Evolutionary conservation across 2,329 filamentous ascomycete species (phyloP).

Genomic region (Xylaria arbuscula): DNA sequence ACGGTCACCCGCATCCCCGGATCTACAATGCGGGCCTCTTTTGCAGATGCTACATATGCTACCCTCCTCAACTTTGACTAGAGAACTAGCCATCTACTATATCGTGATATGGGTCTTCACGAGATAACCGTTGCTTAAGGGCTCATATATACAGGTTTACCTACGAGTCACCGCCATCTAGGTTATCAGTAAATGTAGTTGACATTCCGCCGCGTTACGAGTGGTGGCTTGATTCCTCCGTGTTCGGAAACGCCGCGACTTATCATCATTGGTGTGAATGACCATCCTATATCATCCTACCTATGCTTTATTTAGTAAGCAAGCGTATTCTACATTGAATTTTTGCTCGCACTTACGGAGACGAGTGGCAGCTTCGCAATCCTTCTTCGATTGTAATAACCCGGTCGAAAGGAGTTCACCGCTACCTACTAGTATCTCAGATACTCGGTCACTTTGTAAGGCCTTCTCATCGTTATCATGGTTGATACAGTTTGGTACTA

Average conservation of each 20-base stretch:
- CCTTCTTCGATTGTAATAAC: not conserved
- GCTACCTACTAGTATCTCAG: not conserved
- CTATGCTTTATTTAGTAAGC: not conserved
- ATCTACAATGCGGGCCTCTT: slow-evolving; percentile 24
- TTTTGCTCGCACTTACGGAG: not conserved
- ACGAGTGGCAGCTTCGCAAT: not conserved
- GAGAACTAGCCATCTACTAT: slow-evolving; percentile 5
- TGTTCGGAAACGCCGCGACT: not conserved
- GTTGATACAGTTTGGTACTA: not conserved
- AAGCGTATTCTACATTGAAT: not conserved
- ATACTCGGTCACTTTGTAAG: not conserved
- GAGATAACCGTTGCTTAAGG: not conserved
- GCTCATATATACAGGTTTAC: not conserved
- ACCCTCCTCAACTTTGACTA: slow-evolving; percentile 19
- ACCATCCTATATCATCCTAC: not conserved
- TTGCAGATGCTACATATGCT: slow-evolving; percentile 24
- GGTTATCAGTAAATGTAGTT: not conserved
- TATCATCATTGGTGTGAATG: not conserved
- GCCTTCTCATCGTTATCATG: not conserved
- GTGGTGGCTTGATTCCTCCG: not conserved
- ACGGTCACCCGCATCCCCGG: slow-evolving; percentile 19
- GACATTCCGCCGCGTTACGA: not conserved
- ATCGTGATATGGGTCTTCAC: not conserved
- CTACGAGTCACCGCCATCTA: not conserved
- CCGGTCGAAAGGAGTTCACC: not conserved